phyloP scores from a whole-genome alignment of 2,329 filamentous ascomycete genomes.

The Acephala macrosclerotiorum region DNA sequence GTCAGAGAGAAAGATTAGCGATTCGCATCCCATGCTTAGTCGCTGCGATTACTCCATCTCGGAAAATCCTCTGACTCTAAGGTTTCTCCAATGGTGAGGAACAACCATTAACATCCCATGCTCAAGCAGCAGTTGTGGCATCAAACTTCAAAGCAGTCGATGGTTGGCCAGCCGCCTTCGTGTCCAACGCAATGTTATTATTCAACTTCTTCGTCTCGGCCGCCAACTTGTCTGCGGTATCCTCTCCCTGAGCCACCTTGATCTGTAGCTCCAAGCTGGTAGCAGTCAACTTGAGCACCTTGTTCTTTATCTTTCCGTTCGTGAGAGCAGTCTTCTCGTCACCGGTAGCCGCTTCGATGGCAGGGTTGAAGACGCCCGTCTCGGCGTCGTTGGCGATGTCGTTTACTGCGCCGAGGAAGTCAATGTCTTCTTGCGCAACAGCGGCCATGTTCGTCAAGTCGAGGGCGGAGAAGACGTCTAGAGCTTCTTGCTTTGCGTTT shows the following conservation, averaged over 20 bases:
- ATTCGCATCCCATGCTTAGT: neutral
- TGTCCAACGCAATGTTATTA: slow-evolving; percentile 56
- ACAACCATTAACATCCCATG: neutral
- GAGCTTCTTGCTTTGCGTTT: slow-evolving; percentile 58
- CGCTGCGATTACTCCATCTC: neutral
- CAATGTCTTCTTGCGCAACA: slow-evolving; percentile 26
- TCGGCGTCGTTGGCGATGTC: slow-evolving; percentile 49
- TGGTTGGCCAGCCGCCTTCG: slow-evolving; percentile 44
- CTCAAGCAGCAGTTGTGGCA: slow-evolving; percentile 15
- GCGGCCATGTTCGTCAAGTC: slow-evolving; percentile 25
- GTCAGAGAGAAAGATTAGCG: neutral
- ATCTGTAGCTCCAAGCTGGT: slow-evolving; percentile 50
- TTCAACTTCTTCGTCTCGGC: slow-evolving; percentile 58
- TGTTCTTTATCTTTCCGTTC: slow-evolving; percentile 65
- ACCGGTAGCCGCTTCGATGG: slow-evolving; percentile 52
- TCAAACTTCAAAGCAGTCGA: slow-evolving; percentile 24
- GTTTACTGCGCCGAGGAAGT: slow-evolving; percentile 29
- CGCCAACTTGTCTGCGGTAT: slow-evolving; percentile 52
- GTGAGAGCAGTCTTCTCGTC: slow-evolving; percentile 50
- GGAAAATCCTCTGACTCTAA: neutral
- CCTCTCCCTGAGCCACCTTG: slow-evolving; percentile 56
- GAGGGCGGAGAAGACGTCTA: slow-evolving; percentile 27
- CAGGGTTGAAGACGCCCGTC: slow-evolving; percentile 56
- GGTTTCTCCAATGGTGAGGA: neutral
- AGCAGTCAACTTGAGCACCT: slow-evolving; percentile 6